A percentile compares a stretch with the other conserved stretches of the same genome.
These are phyloP conservation scores for Neonectria faginata DNA, from an alignment of 2,329 filamentous ascomycete species.

Conservation along the genomic window DNA sequence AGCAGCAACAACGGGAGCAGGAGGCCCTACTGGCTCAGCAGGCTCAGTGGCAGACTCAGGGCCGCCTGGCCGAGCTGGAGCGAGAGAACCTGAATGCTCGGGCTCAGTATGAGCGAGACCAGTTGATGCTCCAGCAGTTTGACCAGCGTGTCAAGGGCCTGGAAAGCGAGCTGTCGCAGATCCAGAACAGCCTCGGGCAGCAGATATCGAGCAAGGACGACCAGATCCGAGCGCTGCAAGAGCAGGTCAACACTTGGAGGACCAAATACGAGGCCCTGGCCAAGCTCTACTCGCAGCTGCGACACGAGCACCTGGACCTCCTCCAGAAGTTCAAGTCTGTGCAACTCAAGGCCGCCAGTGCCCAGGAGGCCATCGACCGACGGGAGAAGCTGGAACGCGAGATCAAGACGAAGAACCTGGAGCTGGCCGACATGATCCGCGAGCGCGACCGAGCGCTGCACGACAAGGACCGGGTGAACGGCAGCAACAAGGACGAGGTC, in stretches of 20 bases:
- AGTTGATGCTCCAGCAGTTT: constrained; percentile 96
- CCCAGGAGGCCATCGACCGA: constrained; percentile 94
- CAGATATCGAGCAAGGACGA: constrained; percentile 93
- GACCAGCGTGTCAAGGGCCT: constrained; percentile 93
- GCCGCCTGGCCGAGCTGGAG: constrained; percentile 93
- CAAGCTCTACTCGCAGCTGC: constrained; percentile 95
- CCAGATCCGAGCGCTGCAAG: constrained; percentile 90
- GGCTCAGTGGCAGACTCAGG: constrained; percentile 92
- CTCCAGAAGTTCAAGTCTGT: constrained; percentile 96
- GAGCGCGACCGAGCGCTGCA: constrained; percentile 94
- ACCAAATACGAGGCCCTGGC: constrained; percentile 96
- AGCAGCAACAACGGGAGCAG: constrained; percentile 91
- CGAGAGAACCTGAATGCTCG: constrained; percentile 94
- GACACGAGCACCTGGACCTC: constrained; percentile 93
- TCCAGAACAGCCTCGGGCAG: constrained; percentile 85
- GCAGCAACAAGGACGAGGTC: constrained; percentile 90
- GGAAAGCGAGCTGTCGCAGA: constrained; percentile 85
- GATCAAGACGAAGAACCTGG: constrained; percentile 99
- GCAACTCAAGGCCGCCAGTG: constrained; percentile 95
- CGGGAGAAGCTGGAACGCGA: constrained; percentile 96
- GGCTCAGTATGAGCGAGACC: constrained; percentile 96
- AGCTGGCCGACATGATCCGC: constrained; percentile 97
- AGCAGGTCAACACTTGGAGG: constrained; percentile 98
- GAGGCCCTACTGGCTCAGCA: constrained; percentile 91
- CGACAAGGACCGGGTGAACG: constrained; percentile 88